These are phyloP conservation scores for Kodamaea neixiangensis DNA, from an alignment of 805 yeast genomes.

Conservation along the genomic window DNA sequence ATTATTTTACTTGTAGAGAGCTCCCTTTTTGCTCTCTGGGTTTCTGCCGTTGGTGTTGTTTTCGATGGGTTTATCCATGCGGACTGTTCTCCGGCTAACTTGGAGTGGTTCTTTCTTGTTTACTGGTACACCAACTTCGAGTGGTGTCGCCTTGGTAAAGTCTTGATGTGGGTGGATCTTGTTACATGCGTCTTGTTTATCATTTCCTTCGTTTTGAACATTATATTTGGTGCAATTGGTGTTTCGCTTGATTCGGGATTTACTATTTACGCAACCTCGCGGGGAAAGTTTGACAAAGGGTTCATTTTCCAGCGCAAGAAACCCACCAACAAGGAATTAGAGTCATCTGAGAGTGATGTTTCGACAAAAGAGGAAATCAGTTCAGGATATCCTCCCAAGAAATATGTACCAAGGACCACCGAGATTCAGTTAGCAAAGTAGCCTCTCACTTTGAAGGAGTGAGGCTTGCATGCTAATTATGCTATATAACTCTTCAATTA, in stretches of 20 bases:
- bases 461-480: no score
- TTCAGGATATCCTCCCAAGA: no score
- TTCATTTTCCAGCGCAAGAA: background rate
- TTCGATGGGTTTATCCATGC: constrained; percentile 22
- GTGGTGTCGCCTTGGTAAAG: constrained; percentile 25
- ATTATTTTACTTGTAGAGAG: constrained; percentile 17
- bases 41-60: constrained; percentile 22
- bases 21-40: constrained; percentile 23
- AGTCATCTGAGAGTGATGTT: background rate
- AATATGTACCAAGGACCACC: no score
- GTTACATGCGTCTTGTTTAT: constrained; percentile 23
- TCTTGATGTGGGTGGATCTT: constrained; percentile 22
- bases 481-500: no score
- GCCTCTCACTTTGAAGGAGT: no score
- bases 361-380: no score
- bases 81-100: constrained; percentile 10
- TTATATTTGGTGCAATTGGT: constrained; percentile 21
- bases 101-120: background rate
- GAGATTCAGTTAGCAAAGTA: no score
- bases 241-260: constrained; percentile 4
- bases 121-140: background rate
- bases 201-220: constrained; percentile 18
- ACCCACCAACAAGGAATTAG: background rate
- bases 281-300: background rate
- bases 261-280: background rate